Evolutionary conservation across 352 stramenopile genomes (phyloP), one percentile per base, ranked within the genome.

Genomic region (Discostella stelligera): DNA sequence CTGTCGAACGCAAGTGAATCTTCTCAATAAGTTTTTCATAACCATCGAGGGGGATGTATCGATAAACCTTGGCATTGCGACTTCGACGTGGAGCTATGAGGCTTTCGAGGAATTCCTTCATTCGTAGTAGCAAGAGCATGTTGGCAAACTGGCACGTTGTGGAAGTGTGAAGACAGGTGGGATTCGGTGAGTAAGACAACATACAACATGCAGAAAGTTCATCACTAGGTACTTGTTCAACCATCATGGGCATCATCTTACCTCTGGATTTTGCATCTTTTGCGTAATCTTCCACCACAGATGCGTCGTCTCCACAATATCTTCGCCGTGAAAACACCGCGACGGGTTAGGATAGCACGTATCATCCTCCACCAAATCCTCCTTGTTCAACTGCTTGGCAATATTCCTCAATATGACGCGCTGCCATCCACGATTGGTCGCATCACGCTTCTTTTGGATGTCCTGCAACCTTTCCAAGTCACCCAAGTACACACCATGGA

Each of bases 391-490:
- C 27, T 72, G 60, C 50, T 83, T 86, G 16, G 82, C 85, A 73
- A 91, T 84, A 58, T 92, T 92, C 16, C 82, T 46, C 18, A 92
- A 69, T 79, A 92, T 90, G 21, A 92, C 79, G 9, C 86, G 66
- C 54, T 92, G 86, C 86, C 86, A 92, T 53, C 87, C 82, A 52
- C 86, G 66, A 76, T 84, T 89, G 30, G 82, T 89, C 8, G 73
- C 76, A 68, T 92, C 86, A 56, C 86, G 74, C 66, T 90, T 92
- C 23, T 72, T 71, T 78, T 92, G 86, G 60, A 92, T 92, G 60
- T 90, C 82, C 56, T 91, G 77, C 46, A 92, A 74, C 37, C 86
- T 71, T 63, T 92, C 83, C 55, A 90, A 72, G 73, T 92, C 86
- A 25, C 86, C 86, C 14, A 92, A 56, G 61, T 90, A 92, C 8